phyloP scores from a whole-genome alignment of 2,329 filamentous ascomycete genomes.

The Erysiphe pulchra region DNA sequence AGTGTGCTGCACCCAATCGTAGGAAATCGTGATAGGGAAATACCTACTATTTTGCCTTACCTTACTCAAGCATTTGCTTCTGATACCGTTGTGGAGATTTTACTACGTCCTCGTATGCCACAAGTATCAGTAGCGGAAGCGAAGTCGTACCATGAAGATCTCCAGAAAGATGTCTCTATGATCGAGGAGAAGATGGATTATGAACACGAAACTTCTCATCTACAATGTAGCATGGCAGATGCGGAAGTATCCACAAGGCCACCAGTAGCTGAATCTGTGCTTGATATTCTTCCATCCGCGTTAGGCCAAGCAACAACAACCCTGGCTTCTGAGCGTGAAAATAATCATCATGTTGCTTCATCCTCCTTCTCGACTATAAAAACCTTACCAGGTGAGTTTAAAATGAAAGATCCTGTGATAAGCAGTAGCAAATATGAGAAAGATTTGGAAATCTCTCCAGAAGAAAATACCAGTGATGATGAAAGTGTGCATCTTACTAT shows the following conservation, averaged over 20 bases:
- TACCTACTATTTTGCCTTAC: conserved; percentile 58
- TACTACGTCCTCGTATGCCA: conserved; percentile 30
- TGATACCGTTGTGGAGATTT: conserved; percentile 41
- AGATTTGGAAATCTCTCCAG: conserved; percentile 7
- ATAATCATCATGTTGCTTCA: background rate
- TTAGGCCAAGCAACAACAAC: background rate
- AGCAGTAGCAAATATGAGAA: background rate
- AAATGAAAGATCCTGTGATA: background rate
- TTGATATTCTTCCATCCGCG: background rate
- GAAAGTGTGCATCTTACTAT: conserved; percentile 20
- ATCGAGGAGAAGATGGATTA: conserved; percentile 8
- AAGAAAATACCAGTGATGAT: conserved; percentile 17
- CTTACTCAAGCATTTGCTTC: conserved; percentile 38
- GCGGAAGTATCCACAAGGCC: background rate
- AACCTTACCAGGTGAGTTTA: background rate
- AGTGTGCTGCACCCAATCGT: conserved; percentile 59
- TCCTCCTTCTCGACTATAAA: background rate
- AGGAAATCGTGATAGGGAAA: conserved; percentile 33
- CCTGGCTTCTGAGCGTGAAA: background rate
- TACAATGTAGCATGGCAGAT: background rate
- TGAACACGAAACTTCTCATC: conserved; percentile 1
- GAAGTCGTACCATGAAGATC: conserved; percentile 1
- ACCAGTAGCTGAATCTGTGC: background rate
- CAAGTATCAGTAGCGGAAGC: conserved; percentile 10
- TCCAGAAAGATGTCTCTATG: conserved; percentile 3